Base-by-base conservation (phyloP, 2,329 filamentous ascomycete species). In the Aspergillus novofumigatus region DNA sequence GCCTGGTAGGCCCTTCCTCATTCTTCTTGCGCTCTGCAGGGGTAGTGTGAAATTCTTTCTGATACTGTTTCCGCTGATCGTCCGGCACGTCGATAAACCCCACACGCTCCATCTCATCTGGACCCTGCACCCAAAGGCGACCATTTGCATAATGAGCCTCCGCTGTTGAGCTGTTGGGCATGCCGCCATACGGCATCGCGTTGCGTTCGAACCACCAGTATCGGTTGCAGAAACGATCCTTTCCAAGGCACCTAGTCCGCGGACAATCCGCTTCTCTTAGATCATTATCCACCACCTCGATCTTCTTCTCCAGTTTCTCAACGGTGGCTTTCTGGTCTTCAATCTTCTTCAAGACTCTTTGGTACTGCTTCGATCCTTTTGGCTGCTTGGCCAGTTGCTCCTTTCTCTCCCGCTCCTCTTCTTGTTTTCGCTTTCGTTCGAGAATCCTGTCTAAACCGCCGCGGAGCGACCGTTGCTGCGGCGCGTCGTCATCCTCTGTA, bases 131-230 rank as follows among this genome's bases (percentile, higher is more conserved):
- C 94, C 94, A 99, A 56, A 99, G 83, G 57, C 93, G 90, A 8
- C 91, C 94, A 71, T 97, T 99, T 44, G 93, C 92, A 70, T 97
- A 99, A 8, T 85, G 87, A 23, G 93, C 92, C 49, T 86, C 81
- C 1, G 91, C 89, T 1, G 93, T 97, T 17, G 92, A 97, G 73
- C 91, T 96, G 62, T 84, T 85, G 0, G 92, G 92, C 55, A 97
- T 81, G 4, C 94, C 94, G 32, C 83, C 91, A 68, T 93, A 96
- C 0, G 94, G 94, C 92, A 97, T 97, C 25, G 92, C 94, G 69
- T 97, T 99, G 61, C 93, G 88, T 76, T 99, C 94, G 72, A 97
- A 97, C 93, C 94, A 99, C 80, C 95, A 97, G 75, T 97, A 99
- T 54, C 93, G 86, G 75, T 99, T 97, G 86, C 93, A 96, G 80